A percentile compares a stretch with the other conserved stretches of the same genome.
Conservation (phyloP, 768 basidiomycete species). For the Termitomyces sp. region DNA sequence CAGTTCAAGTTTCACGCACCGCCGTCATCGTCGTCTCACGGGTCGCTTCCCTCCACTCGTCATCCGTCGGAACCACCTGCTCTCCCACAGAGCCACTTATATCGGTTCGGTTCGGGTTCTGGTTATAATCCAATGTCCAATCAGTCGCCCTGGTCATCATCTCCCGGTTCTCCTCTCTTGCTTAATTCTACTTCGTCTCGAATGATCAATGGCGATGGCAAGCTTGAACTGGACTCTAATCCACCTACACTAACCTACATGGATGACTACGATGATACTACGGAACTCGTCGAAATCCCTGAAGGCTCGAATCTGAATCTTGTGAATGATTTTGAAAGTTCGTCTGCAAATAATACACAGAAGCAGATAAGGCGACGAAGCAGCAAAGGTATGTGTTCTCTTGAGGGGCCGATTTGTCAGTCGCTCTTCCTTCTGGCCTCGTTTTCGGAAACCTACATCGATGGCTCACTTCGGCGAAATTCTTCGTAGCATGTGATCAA, state of each 20-base stretch:
- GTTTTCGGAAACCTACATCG: not conserved
- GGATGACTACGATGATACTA: slow-evolving; percentile 58
- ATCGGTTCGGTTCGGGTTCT: slow-evolving; percentile 26
- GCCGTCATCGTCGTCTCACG: slow-evolving; percentile 24
- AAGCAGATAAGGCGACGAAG: slow-evolving; percentile 64
- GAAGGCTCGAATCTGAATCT: slow-evolving; percentile 16
- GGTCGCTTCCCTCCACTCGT: slow-evolving; percentile 28
- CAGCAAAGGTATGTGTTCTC: slow-evolving; percentile 53
- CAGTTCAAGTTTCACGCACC: slow-evolving; percentile 30
- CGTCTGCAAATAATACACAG: slow-evolving; percentile 19
- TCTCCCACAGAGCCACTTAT: slow-evolving; percentile 23
- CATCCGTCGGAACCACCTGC: slow-evolving; percentile 23
- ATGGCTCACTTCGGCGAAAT: slow-evolving; percentile 10
- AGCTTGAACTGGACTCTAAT: slow-evolving; percentile 12
- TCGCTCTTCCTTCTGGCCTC: not conserved
- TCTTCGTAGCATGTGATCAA: slow-evolving; percentile 69
- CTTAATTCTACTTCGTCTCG: slow-evolving; percentile 9
- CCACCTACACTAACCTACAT: slow-evolving; percentile 36
- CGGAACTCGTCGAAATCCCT: slow-evolving; percentile 46
- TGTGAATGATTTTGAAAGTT: slow-evolving; percentile 11
- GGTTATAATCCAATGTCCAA: slow-evolving; percentile 17
- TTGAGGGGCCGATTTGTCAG: not conserved
- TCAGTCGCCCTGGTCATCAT: slow-evolving; percentile 23
- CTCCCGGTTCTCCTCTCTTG: slow-evolving; percentile 16
- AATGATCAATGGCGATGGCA: slow-evolving; percentile 11